Percentiles rank a stretch among this genome's conserved stretches.
These are phyloP conservation scores for Olyra latifolia DNA, from an alignment of 176 grass and related monocot species.

Conservation along the genomic window DNA sequence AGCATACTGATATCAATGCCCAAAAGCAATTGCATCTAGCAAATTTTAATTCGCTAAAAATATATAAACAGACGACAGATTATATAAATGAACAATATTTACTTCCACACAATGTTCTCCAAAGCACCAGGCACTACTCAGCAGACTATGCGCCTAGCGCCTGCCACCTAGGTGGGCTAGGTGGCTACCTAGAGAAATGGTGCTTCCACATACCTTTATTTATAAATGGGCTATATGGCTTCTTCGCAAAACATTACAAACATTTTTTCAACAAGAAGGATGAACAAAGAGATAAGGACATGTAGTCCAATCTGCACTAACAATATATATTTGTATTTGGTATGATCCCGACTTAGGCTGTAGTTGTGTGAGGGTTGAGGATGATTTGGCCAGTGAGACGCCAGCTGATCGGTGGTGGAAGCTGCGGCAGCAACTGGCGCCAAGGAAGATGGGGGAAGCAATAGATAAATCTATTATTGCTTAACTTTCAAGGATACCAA, in stretches of 20 bases:
- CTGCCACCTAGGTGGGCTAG: no score
- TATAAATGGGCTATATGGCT: not conserved
- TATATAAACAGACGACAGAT: not conserved
- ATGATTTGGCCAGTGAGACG: no score
- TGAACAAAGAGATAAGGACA: not conserved
- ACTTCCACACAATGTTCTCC: not conserved
- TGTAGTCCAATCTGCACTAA: not conserved
- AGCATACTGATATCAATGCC: not conserved
- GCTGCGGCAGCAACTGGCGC: no score
- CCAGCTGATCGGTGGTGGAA: no score
- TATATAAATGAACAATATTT: not conserved
- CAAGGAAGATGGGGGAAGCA: no score
- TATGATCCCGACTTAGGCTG: no score
- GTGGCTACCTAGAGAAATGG: no score
- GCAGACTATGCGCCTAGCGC: no score
- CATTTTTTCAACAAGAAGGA: not conserved
- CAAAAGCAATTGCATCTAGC: not conserved
- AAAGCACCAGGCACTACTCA: no score
- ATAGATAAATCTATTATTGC: no score
- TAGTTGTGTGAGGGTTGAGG: no score
- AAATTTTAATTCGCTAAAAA: not conserved
- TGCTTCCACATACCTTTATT: not conserved
- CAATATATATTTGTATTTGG: not conserved
- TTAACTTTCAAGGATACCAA: no score
- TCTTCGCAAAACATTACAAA: not conserved